Conservation (phyloP, 2,329 filamentous ascomycete genomes). For the Annulohypoxylon truncatum region DNA sequence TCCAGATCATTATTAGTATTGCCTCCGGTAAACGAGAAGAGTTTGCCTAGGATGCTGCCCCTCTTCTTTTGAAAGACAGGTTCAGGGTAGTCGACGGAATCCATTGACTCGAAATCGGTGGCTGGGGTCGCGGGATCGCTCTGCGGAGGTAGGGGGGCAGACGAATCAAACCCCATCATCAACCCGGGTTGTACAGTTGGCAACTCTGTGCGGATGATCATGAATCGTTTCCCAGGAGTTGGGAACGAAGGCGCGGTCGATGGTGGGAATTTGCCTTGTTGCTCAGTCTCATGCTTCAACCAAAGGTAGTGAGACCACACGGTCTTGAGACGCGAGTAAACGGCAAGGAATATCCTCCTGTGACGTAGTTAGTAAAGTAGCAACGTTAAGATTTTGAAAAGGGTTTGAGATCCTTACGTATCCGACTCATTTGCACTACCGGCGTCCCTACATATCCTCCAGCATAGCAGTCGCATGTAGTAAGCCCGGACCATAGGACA, state of each 20-base stretch:
- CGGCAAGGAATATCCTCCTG: slow-evolving; percentile 75
- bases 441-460: slow-evolving; percentile 84
- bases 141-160: slow-evolving; percentile 47
- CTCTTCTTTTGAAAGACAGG: slow-evolving; percentile 63
- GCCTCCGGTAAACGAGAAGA: slow-evolving; percentile 62
- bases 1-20: slow-evolving; percentile 61
- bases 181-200: slow-evolving; percentile 60
- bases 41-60: slow-evolving; percentile 73
- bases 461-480: slow-evolving; percentile 90
- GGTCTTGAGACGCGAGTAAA: slow-evolving; percentile 75
- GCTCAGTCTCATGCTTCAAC: slow-evolving; percentile 75
- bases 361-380: slow-evolving; percentile 42
- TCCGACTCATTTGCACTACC: slow-evolving; percentile 74
- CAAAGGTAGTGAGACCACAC: slow-evolving; percentile 85
- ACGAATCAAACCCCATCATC: slow-evolving; percentile 63
- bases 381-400: background rate
- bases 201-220: slow-evolving; percentile 86
- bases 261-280: slow-evolving; percentile 64
- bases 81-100: slow-evolving; percentile 29
- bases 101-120: slow-evolving; percentile 49
- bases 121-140: slow-evolving; percentile 42
- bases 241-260: slow-evolving; percentile 86
- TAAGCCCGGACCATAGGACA: slow-evolving; percentile 95
- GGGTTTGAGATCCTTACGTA: slow-evolving; percentile 62
- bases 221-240: slow-evolving; percentile 84